Conservation (phyloP, 2,329 filamentous ascomycete genomes). For the Seiridium cupressi region DNA sequence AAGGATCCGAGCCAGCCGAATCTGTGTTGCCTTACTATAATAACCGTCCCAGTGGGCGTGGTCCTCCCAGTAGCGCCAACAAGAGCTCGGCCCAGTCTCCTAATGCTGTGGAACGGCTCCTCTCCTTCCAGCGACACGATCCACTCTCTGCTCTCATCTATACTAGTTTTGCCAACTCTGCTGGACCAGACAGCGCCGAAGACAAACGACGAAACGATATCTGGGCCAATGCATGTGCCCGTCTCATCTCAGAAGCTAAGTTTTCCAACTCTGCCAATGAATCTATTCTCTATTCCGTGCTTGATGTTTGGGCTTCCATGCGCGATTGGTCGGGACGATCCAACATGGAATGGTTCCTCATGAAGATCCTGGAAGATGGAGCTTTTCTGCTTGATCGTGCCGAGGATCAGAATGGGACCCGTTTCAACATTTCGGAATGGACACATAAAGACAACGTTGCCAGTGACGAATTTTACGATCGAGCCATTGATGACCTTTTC, state of each 20-base stretch:
- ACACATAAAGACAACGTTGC: slow-evolving; percentile 77
- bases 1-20: slow-evolving; percentile 76
- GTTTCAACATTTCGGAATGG: slow-evolving; percentile 70
- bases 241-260: slow-evolving; percentile 65
- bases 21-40: slow-evolving; percentile 74
- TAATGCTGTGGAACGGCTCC: slow-evolving; percentile 74
- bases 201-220: slow-evolving; percentile 76
- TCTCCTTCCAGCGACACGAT: slow-evolving; percentile 87
- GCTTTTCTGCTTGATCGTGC: slow-evolving; percentile 85
- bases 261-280: slow-evolving; percentile 70
- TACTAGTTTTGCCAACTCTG: slow-evolving; percentile 85
- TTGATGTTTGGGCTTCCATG: slow-evolving; percentile 85
- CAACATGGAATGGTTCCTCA: slow-evolving; percentile 90
- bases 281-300: slow-evolving; percentile 76
- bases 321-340: slow-evolving; percentile 86
- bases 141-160: slow-evolving; percentile 82
- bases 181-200: slow-evolving; percentile 78
- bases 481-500: slow-evolving; percentile 78
- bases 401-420: slow-evolving; percentile 72
- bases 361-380: slow-evolving; percentile 91
- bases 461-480: slow-evolving; percentile 85
- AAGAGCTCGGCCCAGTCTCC: slow-evolving; percentile 44
- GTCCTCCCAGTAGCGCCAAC: slow-evolving; percentile 44
- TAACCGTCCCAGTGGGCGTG: slow-evolving; percentile 41
- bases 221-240: slow-evolving; percentile 86